Conservation (phyloP, 345 rosid genomes). For the Dipteronia sinensis region DNA sequence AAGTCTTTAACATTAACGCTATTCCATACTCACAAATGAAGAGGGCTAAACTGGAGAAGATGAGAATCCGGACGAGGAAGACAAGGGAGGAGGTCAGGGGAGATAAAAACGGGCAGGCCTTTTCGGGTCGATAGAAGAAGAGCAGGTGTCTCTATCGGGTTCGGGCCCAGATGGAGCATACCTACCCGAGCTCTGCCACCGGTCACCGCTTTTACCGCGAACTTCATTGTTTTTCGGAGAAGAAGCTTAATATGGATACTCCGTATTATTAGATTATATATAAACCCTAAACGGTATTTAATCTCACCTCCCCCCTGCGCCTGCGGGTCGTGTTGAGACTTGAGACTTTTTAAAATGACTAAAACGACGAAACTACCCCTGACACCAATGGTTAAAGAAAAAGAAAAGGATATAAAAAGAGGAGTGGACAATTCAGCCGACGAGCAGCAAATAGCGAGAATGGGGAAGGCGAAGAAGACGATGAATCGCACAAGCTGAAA, state of each 20-base stretch:
- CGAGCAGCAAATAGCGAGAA: too few species aligned
- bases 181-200: slow-evolving; percentile 57
- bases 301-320: too few species aligned
- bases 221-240: slow-evolving; percentile 42
- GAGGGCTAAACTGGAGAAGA: slow-evolving; percentile 71
- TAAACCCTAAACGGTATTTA: too few species aligned
- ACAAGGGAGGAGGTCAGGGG: slow-evolving; percentile 74
- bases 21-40: slow-evolving; percentile 60
- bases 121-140: slow-evolving; percentile 74
- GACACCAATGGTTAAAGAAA: too few species aligned
- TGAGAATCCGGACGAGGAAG: slow-evolving; percentile 62
- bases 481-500: too few species aligned
- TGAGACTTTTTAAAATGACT: too few species aligned
- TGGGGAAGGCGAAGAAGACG: too few species aligned
- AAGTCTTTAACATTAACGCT: not conserved
- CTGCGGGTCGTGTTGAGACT: too few species aligned
- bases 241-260: not conserved
- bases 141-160: slow-evolving; percentile 60
- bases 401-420: too few species aligned
- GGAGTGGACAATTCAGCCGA: too few species aligned
- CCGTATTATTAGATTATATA: not conserved
- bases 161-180: slow-evolving; percentile 43
- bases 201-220: slow-evolving; percentile 52
- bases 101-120: slow-evolving; percentile 61
- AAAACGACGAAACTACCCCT: too few species aligned